phyloP scores from a whole-genome alignment of 108 stramenopile species.

The Chaetoceros tenuissimus region DNA sequence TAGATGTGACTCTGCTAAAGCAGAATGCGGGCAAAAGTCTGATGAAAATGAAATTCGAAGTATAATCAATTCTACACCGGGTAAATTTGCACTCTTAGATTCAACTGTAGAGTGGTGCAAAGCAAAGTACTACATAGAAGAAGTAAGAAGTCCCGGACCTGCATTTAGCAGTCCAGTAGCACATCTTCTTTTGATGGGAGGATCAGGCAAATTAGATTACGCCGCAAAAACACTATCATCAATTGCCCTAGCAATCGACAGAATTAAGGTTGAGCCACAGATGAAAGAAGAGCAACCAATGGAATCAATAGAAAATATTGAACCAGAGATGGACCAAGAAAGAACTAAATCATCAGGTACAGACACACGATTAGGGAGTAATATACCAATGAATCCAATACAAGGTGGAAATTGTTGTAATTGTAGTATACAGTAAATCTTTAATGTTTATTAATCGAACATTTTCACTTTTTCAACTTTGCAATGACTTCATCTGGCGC shows the following conservation, averaged over 20 bases:
- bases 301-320: background rate
- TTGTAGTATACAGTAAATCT: too few species aligned
- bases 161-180: background rate
- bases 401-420: too few species aligned
- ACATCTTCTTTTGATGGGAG: background rate
- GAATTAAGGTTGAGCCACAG: background rate
- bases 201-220: background rate
- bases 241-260: background rate
- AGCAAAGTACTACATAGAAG: background rate
- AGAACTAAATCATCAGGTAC: too few species aligned
- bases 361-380: too few species aligned
- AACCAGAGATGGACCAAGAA: too few species aligned
- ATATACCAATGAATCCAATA: too few species aligned
- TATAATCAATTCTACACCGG: background rate
- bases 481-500: slow-evolving; percentile 88
- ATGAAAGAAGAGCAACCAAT: background rate
- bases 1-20: background rate
- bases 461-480: too few species aligned
- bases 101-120: background rate
- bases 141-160: background rate
- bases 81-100: background rate
- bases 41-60: background rate
- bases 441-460: too few species aligned
- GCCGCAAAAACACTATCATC: background rate
- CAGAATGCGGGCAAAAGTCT: background rate